These are phyloP conservation scores for Ogataea minuta DNA, from an alignment of 805 yeast species.

Conservation along the genomic window DNA sequence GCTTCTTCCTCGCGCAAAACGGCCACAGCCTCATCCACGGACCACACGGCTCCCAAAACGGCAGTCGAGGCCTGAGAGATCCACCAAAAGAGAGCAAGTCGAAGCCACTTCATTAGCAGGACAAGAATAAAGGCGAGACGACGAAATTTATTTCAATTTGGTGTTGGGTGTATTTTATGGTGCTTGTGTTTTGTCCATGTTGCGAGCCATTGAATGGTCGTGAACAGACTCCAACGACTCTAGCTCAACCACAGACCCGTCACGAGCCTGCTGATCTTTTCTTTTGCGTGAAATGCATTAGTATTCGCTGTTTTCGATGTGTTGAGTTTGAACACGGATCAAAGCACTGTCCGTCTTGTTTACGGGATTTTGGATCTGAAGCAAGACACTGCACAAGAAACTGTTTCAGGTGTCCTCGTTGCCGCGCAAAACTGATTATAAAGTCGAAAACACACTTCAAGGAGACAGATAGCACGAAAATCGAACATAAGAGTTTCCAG, in stretches of 20 bases:
- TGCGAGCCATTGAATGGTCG: slow-evolving; percentile 7
- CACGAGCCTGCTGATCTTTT: slow-evolving; percentile 18
- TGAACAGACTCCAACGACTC: slow-evolving; percentile 10
- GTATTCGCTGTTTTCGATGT: slow-evolving; percentile 31
- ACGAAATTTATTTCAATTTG: neutral
- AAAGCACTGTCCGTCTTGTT: slow-evolving; percentile 33
- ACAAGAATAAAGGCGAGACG: neutral
- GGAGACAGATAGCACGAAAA: slow-evolving; percentile 8
- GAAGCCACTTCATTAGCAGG: slow-evolving; percentile 7
- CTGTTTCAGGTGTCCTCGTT: slow-evolving; percentile 37
- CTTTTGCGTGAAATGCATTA: slow-evolving; percentile 31
- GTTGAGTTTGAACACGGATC: slow-evolving; percentile 18
- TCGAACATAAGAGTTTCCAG: slow-evolving; percentile 35
- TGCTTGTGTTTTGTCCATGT: slow-evolving; percentile 17
- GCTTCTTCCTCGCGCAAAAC: slow-evolving; percentile 13
- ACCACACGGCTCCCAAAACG: neutral
- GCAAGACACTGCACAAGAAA: slow-evolving; percentile 26
- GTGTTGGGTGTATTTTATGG: slow-evolving; percentile 4
- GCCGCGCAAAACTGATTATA: slow-evolving; percentile 22
- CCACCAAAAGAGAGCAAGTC: neutral
- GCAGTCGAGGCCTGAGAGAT: neutral
- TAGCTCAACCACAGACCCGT: slow-evolving; percentile 20
- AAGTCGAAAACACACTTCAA: slow-evolving; percentile 16
- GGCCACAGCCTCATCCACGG: slow-evolving; percentile 9
- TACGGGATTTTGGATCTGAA: slow-evolving; percentile 8